Conservation (phyloP, 2,329 filamentous ascomycete genomes). For the Ceratocystis colombiana region DNA sequence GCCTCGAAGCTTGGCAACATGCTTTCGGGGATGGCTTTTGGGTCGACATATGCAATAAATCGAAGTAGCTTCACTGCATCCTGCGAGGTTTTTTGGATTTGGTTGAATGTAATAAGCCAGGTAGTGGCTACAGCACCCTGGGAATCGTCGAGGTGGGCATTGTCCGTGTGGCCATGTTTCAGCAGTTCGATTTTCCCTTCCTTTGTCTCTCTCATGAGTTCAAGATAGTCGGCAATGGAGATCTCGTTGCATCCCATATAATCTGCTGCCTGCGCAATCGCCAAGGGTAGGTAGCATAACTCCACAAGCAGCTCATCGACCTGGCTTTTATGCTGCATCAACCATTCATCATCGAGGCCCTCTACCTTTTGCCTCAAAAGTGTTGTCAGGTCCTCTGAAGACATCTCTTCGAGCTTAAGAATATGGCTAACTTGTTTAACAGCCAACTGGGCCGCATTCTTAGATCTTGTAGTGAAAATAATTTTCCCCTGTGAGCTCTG, state of each 20-base stretch:
- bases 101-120: neutral
- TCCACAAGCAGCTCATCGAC: neutral
- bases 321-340: neutral
- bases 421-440: neutral
- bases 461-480: constrained; percentile 18
- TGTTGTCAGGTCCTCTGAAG: neutral
- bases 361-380: neutral
- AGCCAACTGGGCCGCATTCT: neutral
- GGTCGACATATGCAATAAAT: neutral
- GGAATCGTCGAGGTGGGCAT: neutral
- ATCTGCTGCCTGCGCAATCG: constrained; percentile 26
- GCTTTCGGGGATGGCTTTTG: neutral
- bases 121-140: neutral
- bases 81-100: neutral
- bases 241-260: constrained; percentile 22
- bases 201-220: neutral
- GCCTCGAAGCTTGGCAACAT: neutral
- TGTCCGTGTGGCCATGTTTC: neutral
- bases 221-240: neutral
- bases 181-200: neutral
- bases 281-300: constrained; percentile 25
- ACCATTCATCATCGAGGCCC: neutral
- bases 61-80: neutral
- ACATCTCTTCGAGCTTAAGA: neutral
- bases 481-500: constrained; percentile 16